These are phyloP conservation scores for Grosmannia huntii DNA, from an alignment of 2,329 filamentous ascomycete species.

Conservation along the genomic window DNA sequence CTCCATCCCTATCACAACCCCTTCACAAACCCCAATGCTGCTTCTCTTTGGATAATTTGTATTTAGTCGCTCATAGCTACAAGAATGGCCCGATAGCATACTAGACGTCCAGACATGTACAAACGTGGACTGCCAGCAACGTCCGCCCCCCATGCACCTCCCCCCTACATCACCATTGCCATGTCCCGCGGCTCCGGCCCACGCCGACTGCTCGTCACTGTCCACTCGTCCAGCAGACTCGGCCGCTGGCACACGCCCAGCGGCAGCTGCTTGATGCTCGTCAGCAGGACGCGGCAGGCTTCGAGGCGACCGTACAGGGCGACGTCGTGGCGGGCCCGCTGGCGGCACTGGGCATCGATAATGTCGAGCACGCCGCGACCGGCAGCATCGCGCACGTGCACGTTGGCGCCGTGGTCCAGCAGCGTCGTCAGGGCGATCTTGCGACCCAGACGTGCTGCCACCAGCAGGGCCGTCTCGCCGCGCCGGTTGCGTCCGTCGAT, in stretches of 20 bases:
- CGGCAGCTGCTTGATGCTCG: slow-evolving; percentile 16
- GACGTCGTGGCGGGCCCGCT: slow-evolving; percentile 14
- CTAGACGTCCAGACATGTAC: too few relatives aligned
- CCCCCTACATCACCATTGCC: slow-evolving; percentile 6
- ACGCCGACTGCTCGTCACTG: slow-evolving; percentile 4
- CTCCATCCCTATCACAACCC: too few relatives aligned
- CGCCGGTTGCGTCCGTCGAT: slow-evolving; percentile 37
- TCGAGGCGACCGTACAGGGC: slow-evolving; percentile 20
- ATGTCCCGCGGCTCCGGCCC: slow-evolving; percentile 11
- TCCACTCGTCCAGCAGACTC: slow-evolving; percentile 13
- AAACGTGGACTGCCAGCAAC: too few relatives aligned
- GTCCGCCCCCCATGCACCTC: too few relatives aligned
- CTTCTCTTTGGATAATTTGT: too few relatives aligned
- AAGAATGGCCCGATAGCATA: too few relatives aligned
- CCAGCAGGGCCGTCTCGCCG: slow-evolving; percentile 42
- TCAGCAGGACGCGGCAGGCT: slow-evolving; percentile 19
- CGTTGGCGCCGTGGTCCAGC: slow-evolving; percentile 23
- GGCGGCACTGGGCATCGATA: slow-evolving; percentile 14
- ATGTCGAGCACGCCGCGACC: slow-evolving; percentile 22
- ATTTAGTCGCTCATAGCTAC: too few relatives aligned
- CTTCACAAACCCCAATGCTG: too few relatives aligned
- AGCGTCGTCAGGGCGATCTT: slow-evolving; percentile 36
- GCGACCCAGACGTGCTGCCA: slow-evolving; percentile 39
- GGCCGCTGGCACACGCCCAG: slow-evolving; percentile 15
- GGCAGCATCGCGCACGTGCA: slow-evolving; percentile 17